Percentiles rank a stretch among this genome's conserved stretches.
Conservation (phyloP, 768 basidiomycete genomes). For the Psilocybe cyanescens region DNA sequence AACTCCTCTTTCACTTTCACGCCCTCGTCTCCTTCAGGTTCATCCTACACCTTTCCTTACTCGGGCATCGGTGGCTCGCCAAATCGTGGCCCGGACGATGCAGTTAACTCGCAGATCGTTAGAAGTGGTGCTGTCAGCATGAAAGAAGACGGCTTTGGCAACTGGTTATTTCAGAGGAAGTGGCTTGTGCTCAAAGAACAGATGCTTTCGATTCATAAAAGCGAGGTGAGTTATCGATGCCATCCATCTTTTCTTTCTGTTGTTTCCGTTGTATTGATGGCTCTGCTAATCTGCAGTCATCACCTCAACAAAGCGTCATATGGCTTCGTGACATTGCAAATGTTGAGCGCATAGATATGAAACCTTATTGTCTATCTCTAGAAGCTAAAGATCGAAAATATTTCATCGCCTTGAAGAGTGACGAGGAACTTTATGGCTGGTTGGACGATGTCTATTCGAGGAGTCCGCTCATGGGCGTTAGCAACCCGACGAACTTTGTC, state of each 20-base stretch:
- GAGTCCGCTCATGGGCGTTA: conserved; percentile 91
- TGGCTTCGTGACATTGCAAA: conserved; percentile 78
- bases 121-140: conserved; percentile 78
- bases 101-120: conserved; percentile 51
- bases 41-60: conserved; percentile 70
- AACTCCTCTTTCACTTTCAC: conserved; percentile 59
- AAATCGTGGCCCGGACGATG: conserved; percentile 46
- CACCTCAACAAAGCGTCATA: conserved; percentile 64
- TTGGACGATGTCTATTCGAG: conserved; percentile 95
- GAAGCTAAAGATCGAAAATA: conserved; percentile 86
- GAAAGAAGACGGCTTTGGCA: conserved; percentile 94
- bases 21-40: conserved; percentile 53
- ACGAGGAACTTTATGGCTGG: conserved; percentile 98
- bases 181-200: conserved; percentile 88
- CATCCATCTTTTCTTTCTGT: not conserved
- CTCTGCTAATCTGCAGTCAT: conserved; percentile 38
- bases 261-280: conserved; percentile 1
- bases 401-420: conserved; percentile 83
- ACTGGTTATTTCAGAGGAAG: conserved; percentile 90
- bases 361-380: conserved; percentile 90
- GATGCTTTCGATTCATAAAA: conserved; percentile 84
- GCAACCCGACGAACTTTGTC: conserved; percentile 95
- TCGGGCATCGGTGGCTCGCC: conserved; percentile 85
- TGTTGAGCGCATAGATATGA: conserved; percentile 91
- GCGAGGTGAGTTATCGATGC: conserved; percentile 65